These are phyloP conservation scores for Saccharomyces hybrid DNA, from an alignment of 1,139 yeast species.

Conservation along the genomic window DNA sequence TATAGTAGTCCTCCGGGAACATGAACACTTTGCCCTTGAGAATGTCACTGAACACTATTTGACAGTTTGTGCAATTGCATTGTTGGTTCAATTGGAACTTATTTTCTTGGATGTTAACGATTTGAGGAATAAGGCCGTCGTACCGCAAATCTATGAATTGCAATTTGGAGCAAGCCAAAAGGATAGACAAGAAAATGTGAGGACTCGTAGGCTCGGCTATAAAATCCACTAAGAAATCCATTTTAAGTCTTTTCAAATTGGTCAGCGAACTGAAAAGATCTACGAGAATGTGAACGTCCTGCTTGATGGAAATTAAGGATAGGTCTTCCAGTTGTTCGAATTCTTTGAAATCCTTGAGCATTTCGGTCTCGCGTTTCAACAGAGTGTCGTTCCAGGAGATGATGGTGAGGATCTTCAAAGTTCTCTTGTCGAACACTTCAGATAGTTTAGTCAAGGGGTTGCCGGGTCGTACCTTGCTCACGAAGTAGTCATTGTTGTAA, in stretches of 20 bases:
- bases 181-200: constrained; percentile 30
- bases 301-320: constrained; percentile 37
- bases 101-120: constrained; percentile 24
- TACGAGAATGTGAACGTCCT: constrained; percentile 28
- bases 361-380: constrained; percentile 29
- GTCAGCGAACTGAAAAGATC: constrained; percentile 28
- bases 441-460: constrained; percentile 22
- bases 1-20: constrained; percentile 25
- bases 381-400: constrained; percentile 37
- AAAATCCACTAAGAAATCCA: constrained; percentile 35
- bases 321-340: constrained; percentile 34
- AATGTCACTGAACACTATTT: constrained; percentile 27
- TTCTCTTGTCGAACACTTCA: constrained; percentile 33
- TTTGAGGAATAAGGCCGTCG: constrained; percentile 33
- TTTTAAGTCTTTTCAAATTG: constrained; percentile 34
- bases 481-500: constrained; percentile 28
- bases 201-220: constrained; percentile 31
- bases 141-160: constrained; percentile 36
- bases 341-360: constrained; percentile 33
- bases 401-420: constrained; percentile 34
- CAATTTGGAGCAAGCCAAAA: constrained; percentile 31
- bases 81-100: constrained; percentile 29
- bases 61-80: constrained; percentile 31
- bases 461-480: constrained; percentile 11
- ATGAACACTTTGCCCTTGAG: constrained; percentile 30